Percentiles rank a stretch among this genome's conserved stretches.
Conservation (phyloP, 1,284 basidiomycete species). For the Rhodotorula sp. region DNA sequence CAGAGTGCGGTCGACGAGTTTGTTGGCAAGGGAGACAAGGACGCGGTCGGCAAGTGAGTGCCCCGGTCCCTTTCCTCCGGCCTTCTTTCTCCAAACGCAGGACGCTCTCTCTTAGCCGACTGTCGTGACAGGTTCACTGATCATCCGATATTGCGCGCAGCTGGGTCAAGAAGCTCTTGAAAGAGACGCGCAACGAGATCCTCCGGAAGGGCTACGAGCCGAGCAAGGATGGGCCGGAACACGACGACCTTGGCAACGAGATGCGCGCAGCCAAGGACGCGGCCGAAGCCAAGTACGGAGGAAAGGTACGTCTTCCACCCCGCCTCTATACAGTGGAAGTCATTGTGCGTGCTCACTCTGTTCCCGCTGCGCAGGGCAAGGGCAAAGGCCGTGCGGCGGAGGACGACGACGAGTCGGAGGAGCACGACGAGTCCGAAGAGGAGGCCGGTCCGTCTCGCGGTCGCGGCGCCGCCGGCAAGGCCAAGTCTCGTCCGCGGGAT, state of each 20-base stretch:
- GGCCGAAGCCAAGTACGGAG: conserved; percentile 41
- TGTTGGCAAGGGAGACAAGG: conserved; percentile 91
- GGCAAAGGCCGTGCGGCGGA: conserved; percentile 17
- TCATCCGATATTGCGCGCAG: conserved; percentile 7
- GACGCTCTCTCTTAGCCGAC: not conserved
- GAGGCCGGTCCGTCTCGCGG: not conserved
- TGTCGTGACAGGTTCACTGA: not conserved
- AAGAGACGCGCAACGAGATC: conserved; percentile 36
- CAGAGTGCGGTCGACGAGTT: conserved; percentile 86
- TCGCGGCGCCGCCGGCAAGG: conserved; percentile 11
- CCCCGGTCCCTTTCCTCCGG: too few relatives aligned
- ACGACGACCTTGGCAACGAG: conserved; percentile 35
- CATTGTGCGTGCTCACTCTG: not conserved
- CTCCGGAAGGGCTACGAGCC: conserved; percentile 31
- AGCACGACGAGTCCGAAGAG: conserved; percentile 2
- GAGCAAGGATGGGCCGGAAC: conserved; percentile 29
- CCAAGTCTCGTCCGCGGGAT: conserved; percentile 22
- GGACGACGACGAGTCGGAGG: conserved; percentile 18
- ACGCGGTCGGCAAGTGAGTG: conserved; percentile 62
- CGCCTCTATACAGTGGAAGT: too few relatives aligned
- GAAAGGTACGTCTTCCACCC: conserved; percentile 14
- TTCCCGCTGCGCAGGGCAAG: conserved; percentile 25
- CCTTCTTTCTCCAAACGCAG: not conserved
- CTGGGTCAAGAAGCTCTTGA: conserved; percentile 40
- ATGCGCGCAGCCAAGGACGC: conserved; percentile 36